phyloP scores from a whole-genome alignment of 2,329 filamentous ascomycete species.

The Pseudogymnoascus destructans region DNA sequence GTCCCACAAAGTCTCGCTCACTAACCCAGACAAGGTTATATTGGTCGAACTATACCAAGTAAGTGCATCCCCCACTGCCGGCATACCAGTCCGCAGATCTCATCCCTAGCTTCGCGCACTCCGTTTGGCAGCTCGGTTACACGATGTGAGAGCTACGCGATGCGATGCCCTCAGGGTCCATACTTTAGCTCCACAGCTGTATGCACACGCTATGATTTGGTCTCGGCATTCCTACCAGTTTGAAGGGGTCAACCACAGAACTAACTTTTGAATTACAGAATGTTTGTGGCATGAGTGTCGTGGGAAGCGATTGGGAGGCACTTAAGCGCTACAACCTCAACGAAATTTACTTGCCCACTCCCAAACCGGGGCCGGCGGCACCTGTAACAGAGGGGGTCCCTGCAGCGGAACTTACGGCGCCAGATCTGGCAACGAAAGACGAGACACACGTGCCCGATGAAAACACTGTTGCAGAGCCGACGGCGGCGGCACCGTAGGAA shows the following conservation, averaged over 20 bases:
- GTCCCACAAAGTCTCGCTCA: slow-evolving; percentile 65
- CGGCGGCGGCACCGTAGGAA: background rate
- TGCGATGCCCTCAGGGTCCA: background rate
- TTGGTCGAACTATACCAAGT: slow-evolving; percentile 73
- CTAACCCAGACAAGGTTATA: slow-evolving; percentile 63
- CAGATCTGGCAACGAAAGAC: background rate
- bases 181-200: slow-evolving; percentile 7
- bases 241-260: background rate
- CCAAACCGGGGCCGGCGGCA: slow-evolving; percentile 12
- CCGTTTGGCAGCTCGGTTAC: slow-evolving; percentile 12
- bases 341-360: slow-evolving; percentile 45
- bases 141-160: slow-evolving; percentile 10
- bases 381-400: slow-evolving; percentile 3
- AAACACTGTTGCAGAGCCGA: background rate
- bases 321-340: slow-evolving; percentile 68
- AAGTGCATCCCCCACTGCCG: slow-evolving; percentile 21
- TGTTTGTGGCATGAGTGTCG: slow-evolving; percentile 66
- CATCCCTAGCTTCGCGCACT: slow-evolving; percentile 14
- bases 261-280: slow-evolving; percentile 35
- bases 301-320: slow-evolving; percentile 54
- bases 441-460: background rate
- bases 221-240: background rate
- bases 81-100: background rate
- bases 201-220: slow-evolving; percentile 9
- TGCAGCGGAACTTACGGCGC: background rate